Base-by-base conservation (phyloP, 2,329 filamentous ascomycete species). In the Penicillium sp. region DNA sequence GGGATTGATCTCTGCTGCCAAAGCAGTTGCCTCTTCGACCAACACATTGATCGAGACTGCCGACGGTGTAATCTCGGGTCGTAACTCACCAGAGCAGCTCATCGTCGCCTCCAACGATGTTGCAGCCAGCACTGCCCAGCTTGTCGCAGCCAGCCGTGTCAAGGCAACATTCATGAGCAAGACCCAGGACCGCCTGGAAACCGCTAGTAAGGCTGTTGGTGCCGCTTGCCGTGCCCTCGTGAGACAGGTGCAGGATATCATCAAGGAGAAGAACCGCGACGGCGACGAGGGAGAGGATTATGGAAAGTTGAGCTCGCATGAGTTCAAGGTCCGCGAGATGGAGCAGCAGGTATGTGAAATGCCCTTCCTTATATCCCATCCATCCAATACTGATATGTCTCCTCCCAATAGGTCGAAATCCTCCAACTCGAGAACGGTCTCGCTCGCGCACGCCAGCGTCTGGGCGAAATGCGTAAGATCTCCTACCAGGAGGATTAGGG, bases 291-390 rank as follows among this genome's bases (percentile, higher is more conserved):
- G 84, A 48, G 86, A 95, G 22, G 94, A 99, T 74, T 99, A 97
- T 75, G 81, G 83, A 41, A 90, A 91, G 78, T 79, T 99, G 44
- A 92, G 90, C 59, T 86, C 88, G 31, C 93, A 97, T 75, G 94
- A 99, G 78, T 97, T 99, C 82, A 99, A 99, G 83, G 91, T 97
- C 49, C 84, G 88, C 67, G 92, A 99, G 79, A 99, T 99, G 94
- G 94, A 99, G 79, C 94, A 99, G 73, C 94, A 99, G 89, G 92
- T 96, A 82, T 67, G 83, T 82, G 55, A 55, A n/a, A n/a, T n/a
- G n/a, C 55, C 28, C 37, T 28, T 26, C 16, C n/a, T 35, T 33
- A 6, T 47, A 4, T 41, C 36, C 16, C 10, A 11, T 33, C 17
- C 12, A 54, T 50, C 35, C 31, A 31, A 33, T 49, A 43, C 59